These are phyloP conservation scores for Diplocarpon rosae DNA, from an alignment of 2,329 filamentous ascomycete genomes.

Conservation along the genomic window DNA sequence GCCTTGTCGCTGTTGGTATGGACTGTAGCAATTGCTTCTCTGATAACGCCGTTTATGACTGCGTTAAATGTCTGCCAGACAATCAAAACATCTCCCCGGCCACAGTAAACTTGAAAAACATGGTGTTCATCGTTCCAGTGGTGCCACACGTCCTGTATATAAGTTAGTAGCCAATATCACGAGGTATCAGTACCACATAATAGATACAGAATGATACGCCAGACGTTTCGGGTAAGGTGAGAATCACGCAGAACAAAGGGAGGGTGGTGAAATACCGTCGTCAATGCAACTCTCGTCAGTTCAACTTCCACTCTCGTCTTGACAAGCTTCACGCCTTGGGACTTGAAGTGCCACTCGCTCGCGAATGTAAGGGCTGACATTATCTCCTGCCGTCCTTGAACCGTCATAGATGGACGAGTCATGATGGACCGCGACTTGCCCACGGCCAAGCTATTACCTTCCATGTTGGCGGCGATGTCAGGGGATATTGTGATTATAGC, in stretches of 20 bases:
- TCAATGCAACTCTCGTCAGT: constrained; percentile 5
- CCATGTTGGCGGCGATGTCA: not conserved
- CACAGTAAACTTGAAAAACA: constrained; percentile 8
- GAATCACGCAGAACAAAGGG: not conserved
- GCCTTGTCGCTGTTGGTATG: not conserved
- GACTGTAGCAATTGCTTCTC: constrained; percentile 9
- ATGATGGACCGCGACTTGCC: not conserved
- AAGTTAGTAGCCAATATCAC: not conserved
- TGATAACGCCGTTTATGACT: constrained; percentile 9
- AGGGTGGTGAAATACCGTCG: constrained; percentile 4
- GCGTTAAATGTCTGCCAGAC: constrained; percentile 8
- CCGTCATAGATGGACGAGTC: not conserved
- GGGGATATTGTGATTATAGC: no score
- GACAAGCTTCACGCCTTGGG: constrained; percentile 14
- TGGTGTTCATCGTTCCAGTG: constrained; percentile 4
- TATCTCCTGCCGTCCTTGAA: not conserved
- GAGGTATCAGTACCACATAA: not conserved
- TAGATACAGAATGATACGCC: not conserved
- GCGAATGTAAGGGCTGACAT: constrained; percentile 7
- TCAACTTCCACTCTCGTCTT: constrained; percentile 12
- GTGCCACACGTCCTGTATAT: not conserved
- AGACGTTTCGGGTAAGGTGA: not conserved
- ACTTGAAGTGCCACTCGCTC: constrained; percentile 18
- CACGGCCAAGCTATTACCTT: not conserved
- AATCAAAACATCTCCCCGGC: constrained; percentile 1